These are phyloP conservation scores for Capsicum baccatum DNA, from an alignment of 257 asterid genomes.

Conservation along the genomic window DNA sequence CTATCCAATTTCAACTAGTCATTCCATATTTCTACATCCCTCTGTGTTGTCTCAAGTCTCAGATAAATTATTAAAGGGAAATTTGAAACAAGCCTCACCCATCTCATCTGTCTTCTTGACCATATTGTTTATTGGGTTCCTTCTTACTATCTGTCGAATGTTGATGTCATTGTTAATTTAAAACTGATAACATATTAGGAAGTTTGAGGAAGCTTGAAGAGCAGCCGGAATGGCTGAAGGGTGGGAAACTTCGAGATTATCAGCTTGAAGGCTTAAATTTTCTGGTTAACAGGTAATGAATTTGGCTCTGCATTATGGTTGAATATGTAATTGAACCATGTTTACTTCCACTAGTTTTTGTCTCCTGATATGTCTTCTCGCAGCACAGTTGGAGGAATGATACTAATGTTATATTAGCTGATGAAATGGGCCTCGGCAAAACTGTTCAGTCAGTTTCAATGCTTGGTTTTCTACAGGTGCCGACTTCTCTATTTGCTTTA, in stretches of 20 bases:
- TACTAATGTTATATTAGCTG: slow-evolving; percentile 96
- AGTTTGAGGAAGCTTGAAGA: slow-evolving; percentile 97
- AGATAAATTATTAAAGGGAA: neutral
- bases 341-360: slow-evolving; percentile 31
- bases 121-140: neutral
- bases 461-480: slow-evolving; percentile 98
- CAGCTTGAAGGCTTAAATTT: slow-evolving; percentile 99
- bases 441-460: slow-evolving; percentile 98
- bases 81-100: neutral
- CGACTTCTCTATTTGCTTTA: slow-evolving; percentile 9
- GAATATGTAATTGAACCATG: slow-evolving; percentile 25
- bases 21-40: neutral
- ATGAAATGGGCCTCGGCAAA: slow-evolving; percentile 99
- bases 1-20: slow-evolving; percentile 6
- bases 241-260: slow-evolving; percentile 98
- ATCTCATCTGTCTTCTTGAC: neutral
- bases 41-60: neutral
- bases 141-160: neutral
- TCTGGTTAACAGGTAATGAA: slow-evolving; percentile 89
- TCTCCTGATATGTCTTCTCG: slow-evolving; percentile 57
- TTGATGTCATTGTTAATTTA: slow-evolving; percentile 7
- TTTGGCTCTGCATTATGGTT: slow-evolving; percentile 36
- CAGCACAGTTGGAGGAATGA: slow-evolving; percentile 98
- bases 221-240: slow-evolving; percentile 98
- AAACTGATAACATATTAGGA: slow-evolving; percentile 53